A percentile compares a stretch with the other conserved stretches of the same genome.
Conservation (phyloP, 148 eudicot species). For the Agrostemma githago region DNA sequence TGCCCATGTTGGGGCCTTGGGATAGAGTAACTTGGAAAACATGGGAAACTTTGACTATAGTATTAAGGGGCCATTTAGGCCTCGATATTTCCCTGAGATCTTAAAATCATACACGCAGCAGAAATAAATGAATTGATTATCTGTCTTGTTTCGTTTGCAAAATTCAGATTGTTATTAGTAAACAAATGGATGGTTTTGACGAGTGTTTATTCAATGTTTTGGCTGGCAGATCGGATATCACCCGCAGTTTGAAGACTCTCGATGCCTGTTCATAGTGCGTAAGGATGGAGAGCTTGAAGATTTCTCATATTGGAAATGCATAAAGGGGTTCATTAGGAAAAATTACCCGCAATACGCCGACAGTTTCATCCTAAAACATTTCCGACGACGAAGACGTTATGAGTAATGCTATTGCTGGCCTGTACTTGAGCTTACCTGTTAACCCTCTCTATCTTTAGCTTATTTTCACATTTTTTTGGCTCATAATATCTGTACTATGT, state of each 20-base stretch:
- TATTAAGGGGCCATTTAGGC: background rate
- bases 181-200: background rate
- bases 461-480: background rate
- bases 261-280: conserved; percentile 85
- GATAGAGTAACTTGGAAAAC: background rate
- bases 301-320: conserved; percentile 93
- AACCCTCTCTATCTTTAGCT: conserved; percentile 6
- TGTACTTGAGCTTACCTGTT: background rate
- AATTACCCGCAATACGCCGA: conserved; percentile 81
- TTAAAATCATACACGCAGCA: no score
- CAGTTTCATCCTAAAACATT: conserved; percentile 79
- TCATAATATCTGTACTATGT: background rate
- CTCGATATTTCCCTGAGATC: background rate
- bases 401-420: conserved; percentile 48
- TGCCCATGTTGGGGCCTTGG: background rate
- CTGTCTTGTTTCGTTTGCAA: background rate
- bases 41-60: background rate
- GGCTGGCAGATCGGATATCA: conserved; percentile 70
- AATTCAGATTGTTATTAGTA: background rate
- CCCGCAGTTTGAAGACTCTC: conserved; percentile 68
- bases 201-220: conserved; percentile 11
- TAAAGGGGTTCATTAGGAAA: conserved; percentile 69
- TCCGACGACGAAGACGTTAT: conserved; percentile 46
- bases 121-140: background rate
- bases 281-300: conserved; percentile 73